Conservation (phyloP, 768 basidiomycete species). For the Kwoniella dejecticola region DNA sequence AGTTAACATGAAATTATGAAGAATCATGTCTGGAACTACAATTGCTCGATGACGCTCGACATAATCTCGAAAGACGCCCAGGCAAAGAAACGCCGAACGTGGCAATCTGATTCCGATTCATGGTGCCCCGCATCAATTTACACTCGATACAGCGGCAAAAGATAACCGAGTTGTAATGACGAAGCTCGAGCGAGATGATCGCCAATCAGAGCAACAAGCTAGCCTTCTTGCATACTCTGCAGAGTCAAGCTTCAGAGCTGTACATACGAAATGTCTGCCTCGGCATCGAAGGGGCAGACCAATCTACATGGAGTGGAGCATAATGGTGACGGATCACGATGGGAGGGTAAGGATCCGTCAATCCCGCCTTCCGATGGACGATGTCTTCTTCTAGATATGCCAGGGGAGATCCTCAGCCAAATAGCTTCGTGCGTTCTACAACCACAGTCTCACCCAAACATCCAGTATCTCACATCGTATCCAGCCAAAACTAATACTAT, state of each 20-base stretch:
- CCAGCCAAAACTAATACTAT: not conserved
- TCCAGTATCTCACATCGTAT: no score
- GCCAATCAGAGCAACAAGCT: not conserved
- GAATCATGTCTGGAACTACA: no score
- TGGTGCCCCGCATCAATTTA: not conserved
- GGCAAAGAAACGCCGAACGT: slow-evolving; percentile 15
- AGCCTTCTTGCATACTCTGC: no score
- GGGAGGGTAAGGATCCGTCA: slow-evolving; percentile 3
- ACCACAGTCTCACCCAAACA: no score
- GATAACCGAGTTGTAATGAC: not conserved
- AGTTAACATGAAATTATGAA: no score
- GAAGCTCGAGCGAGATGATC: not conserved
- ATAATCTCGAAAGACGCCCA: no score
- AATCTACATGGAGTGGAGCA: no score
- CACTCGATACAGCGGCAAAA: slow-evolving; percentile 1
- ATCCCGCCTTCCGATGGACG: slow-evolving; percentile 9
- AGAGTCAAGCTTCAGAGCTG: no score
- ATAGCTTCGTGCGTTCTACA: slow-evolving; percentile 43
- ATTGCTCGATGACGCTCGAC: no score
- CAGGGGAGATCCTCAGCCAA: slow-evolving; percentile 45
- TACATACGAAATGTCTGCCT: no score
- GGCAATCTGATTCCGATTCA: slow-evolving; percentile 1
- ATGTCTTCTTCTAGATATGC: slow-evolving; percentile 37
- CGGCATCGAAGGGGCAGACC: no score
- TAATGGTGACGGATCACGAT: not conserved